Evolutionary conservation across 768 basidiomycete genomes (phyloP).

Genomic region (Hirschioporus abietinus): DNA sequence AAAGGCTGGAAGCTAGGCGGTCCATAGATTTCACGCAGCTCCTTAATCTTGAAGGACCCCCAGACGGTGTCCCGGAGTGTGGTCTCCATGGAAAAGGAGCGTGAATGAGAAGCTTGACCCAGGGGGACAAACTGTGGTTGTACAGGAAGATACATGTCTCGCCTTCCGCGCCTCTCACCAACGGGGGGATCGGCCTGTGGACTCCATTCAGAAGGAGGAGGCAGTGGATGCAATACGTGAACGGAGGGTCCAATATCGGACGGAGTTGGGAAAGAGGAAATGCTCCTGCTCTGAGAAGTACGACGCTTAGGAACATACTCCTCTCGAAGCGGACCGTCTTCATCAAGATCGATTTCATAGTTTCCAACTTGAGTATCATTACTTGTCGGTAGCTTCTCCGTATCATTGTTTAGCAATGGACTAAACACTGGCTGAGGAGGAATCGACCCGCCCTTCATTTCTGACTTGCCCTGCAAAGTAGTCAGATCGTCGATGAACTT

Average conservation of each 20-base stretch:
- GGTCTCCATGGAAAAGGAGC: neutral
- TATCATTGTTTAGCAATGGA: neutral
- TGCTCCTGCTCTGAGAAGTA: constrained; percentile 26
- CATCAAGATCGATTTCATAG: constrained; percentile 74
- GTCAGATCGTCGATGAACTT: constrained; percentile 66
- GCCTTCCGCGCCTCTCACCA: neutral
- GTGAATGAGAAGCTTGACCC: neutral
- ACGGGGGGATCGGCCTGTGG: constrained; percentile 27
- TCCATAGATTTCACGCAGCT: neutral
- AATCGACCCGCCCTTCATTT: constrained; percentile 14
- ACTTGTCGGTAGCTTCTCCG: constrained; percentile 2
- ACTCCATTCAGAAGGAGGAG: constrained; percentile 79
- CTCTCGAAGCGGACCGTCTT: constrained; percentile 76
- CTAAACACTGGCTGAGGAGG: constrained; percentile 52
- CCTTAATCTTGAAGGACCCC: neutral
- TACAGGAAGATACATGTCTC: constrained; percentile 1
- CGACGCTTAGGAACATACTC: constrained; percentile 77
- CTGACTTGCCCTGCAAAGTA: constrained; percentile 35
- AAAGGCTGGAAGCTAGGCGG: neutral
- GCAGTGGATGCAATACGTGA: constrained; percentile 29
- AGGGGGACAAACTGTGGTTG: neutral
- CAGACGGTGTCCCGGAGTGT: neutral
- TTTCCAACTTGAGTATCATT: constrained; percentile 29
- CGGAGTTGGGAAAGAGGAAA: constrained; percentile 20
- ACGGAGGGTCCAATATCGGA: constrained; percentile 8